Percentiles rank a stretch among this genome's conserved stretches.
Evolutionary conservation across 2,329 filamentous ascomycete genomes (phyloP).

Genomic region (Ophiostoma fasciatum): DNA sequence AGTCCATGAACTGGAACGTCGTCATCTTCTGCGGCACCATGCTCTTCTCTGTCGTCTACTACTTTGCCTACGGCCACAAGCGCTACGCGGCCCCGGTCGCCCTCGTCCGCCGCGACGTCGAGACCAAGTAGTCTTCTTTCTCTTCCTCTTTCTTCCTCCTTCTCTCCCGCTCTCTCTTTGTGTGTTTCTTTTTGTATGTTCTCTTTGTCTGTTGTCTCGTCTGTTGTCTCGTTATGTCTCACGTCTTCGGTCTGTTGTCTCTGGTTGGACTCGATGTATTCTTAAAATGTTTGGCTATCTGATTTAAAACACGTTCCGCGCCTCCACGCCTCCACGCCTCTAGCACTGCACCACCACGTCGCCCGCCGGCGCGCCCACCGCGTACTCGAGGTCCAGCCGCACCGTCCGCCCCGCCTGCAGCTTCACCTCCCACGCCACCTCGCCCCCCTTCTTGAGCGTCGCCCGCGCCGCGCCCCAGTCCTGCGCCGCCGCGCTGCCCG

Average conservation of each 20-base stretch:
- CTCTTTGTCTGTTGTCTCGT: too few species aligned
- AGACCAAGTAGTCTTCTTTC: slow-evolving; percentile 4
- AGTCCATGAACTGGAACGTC: slow-evolving; percentile 35
- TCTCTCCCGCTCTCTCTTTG: not conserved
- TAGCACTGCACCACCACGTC: slow-evolving; percentile 21
- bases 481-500: slow-evolving; percentile 16
- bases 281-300: too few species aligned
- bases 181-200: not conserved
- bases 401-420: slow-evolving; percentile 43
- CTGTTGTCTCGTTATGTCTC: not conserved
- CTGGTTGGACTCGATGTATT: too few species aligned
- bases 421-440: slow-evolving; percentile 42
- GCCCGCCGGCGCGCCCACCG: slow-evolving; percentile 38
- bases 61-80: slow-evolving; percentile 17
- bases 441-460: slow-evolving; percentile 38
- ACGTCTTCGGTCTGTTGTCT: too few species aligned
- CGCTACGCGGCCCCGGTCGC: slow-evolving; percentile 13
- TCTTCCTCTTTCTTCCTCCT: not conserved
- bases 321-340: too few species aligned
- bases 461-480: slow-evolving; percentile 41
- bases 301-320: not conserved
- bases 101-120: slow-evolving; percentile 10
- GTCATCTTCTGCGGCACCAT: slow-evolving; percentile 27
- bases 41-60: slow-evolving; percentile 24
- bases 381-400: slow-evolving; percentile 45